A percentile compares a stretch with the other conserved stretches of the same genome.
phyloP scores from a whole-genome alignment of 2,329 filamentous ascomycete genomes.

The Aspergillus cejpii region DNA sequence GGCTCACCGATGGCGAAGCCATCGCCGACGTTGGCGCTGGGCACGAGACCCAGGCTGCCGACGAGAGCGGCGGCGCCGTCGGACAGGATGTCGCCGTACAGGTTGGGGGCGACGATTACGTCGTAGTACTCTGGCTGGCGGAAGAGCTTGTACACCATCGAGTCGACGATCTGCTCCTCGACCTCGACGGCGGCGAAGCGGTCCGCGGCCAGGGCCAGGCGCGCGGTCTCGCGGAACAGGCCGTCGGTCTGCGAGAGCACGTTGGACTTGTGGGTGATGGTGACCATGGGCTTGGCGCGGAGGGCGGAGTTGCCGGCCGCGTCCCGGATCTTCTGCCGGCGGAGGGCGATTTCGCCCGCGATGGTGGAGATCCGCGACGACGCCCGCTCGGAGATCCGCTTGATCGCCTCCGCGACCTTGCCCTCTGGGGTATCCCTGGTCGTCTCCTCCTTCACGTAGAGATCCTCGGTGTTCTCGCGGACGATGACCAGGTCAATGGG shows the following conservation, averaged over 20 bases:
- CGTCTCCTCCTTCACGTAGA: constrained; percentile 95
- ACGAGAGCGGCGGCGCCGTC: constrained; percentile 93
- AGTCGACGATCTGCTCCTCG: constrained; percentile 98
- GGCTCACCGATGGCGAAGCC: constrained; percentile 95
- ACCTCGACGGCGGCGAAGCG: constrained; percentile 61
- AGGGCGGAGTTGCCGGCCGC: constrained; percentile 41
- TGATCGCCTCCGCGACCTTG: constrained; percentile 93
- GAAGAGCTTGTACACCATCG: constrained; percentile 99
- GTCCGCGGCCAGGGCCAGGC: constrained; percentile 60
- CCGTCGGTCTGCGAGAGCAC: constrained; percentile 95
- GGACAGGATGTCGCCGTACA: constrained; percentile 95
- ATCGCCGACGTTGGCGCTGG: constrained; percentile 90
- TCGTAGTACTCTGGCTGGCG: constrained; percentile 92
- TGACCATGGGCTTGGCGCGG: constrained; percentile 68
- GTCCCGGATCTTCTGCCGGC: constrained; percentile 72
- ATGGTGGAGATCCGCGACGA: constrained; percentile 82
- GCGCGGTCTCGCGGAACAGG: constrained; percentile 77
- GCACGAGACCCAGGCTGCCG: constrained; percentile 84
- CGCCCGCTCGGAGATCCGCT: constrained; percentile 86
- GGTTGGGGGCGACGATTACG: constrained; percentile 93
- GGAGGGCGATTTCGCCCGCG: constrained; percentile 87
- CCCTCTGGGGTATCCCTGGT: constrained; percentile 65
- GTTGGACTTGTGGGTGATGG: constrained; percentile 97
- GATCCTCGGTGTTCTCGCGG: constrained; percentile 96
- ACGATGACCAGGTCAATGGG: constrained; percentile 97